Evolutionary conservation across 805 yeast species (phyloP).

Genomic region (Cyberlindnera subsufficiens): DNA sequence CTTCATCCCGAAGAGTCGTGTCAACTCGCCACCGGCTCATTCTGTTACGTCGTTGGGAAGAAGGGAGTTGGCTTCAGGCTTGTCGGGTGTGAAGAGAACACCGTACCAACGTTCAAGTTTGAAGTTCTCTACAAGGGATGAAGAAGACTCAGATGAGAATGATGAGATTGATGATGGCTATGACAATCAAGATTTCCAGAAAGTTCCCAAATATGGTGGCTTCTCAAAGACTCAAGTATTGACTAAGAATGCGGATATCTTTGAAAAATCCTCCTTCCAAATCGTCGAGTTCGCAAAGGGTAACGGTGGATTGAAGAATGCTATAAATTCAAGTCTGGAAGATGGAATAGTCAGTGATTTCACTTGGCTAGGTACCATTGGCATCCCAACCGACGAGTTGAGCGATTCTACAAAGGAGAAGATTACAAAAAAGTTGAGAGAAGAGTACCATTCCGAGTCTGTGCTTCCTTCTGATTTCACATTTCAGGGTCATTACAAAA

Average conservation of each 20-base stretch:
- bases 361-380: slow-evolving; percentile 86
- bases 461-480: slow-evolving; percentile 73
- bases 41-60: slow-evolving; percentile 6
- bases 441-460: slow-evolving; percentile 52
- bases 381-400: slow-evolving; percentile 84
- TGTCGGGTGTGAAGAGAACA: slow-evolving; percentile 9
- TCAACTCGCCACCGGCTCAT: slow-evolving; percentile 18
- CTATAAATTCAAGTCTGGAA: slow-evolving; percentile 56
- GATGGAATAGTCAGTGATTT: slow-evolving; percentile 28
- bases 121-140: slow-evolving; percentile 9
- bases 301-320: slow-evolving; percentile 85
- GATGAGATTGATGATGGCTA: slow-evolving; percentile 13
- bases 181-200: slow-evolving; percentile 22
- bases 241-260: slow-evolving; percentile 33
- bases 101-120: slow-evolving; percentile 6
- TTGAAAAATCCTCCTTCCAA: slow-evolving; percentile 60
- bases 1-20: slow-evolving; percentile 39
- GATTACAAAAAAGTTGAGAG: slow-evolving; percentile 42
- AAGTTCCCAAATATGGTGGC: slow-evolving; percentile 59
- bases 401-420: slow-evolving; percentile 48
- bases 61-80: slow-evolving; percentile 4
- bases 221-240: slow-evolving; percentile 57
- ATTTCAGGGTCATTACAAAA: slow-evolving; percentile 85
- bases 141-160: slow-evolving; percentile 4
- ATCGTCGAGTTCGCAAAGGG: slow-evolving; percentile 68